These are phyloP conservation scores for Lasiodiplodia citricola DNA, from an alignment of 2,329 filamentous ascomycete genomes.

Conservation along the genomic window DNA sequence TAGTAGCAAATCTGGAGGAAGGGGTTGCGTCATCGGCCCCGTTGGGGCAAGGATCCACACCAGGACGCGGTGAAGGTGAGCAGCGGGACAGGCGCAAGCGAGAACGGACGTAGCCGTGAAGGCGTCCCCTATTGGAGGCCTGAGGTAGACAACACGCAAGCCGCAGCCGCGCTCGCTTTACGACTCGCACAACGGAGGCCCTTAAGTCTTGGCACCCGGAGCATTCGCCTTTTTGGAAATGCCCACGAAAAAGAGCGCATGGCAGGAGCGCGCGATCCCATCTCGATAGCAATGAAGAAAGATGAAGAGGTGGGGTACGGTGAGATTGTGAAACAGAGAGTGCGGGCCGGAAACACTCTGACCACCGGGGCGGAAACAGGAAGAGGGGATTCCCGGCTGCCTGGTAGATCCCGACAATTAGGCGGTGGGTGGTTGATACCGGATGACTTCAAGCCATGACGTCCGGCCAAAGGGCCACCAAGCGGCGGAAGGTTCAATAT, in stretches of 20 bases:
- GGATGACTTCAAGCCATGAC: not conserved
- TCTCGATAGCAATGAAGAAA: not conserved
- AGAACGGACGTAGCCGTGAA: conserved; percentile 4
- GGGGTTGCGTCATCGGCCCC: conserved; percentile 9
- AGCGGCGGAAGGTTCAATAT: not conserved
- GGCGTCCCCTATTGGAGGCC: conserved; percentile 8
- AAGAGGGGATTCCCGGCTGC: not conserved
- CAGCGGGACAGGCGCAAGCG: not conserved
- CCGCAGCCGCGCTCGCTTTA: not conserved
- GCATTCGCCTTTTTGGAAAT: not conserved
- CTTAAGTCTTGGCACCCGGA: not conserved
- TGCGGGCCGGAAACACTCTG: conserved; percentile 17
- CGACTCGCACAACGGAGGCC: conserved; percentile 13
- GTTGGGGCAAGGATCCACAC: not conserved
- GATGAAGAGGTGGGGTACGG: not conserved
- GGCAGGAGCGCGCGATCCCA: not conserved
- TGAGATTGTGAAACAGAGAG: conserved; percentile 16
- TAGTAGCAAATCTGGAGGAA: not conserved
- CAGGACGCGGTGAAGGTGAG: not conserved
- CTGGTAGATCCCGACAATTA: conserved; percentile 16
- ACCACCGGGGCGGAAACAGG: conserved; percentile 8
- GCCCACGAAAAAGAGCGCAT: not conserved
- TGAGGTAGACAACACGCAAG: conserved; percentile 6
- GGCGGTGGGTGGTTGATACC: not conserved
- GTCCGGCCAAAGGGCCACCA: not conserved